Conservation (phyloP, 805 yeast species). For the Jamesozyma piceae region DNA sequence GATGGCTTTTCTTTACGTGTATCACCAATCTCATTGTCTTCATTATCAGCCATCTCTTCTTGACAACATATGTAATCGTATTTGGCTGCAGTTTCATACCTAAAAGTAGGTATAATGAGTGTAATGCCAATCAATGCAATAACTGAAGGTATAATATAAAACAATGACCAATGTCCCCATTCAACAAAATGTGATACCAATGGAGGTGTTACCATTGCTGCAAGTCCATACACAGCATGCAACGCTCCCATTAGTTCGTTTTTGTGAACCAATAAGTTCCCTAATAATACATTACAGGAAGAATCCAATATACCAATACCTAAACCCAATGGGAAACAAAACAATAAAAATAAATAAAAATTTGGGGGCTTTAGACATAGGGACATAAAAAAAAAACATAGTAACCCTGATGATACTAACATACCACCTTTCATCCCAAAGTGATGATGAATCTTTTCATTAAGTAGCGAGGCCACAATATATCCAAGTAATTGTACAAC, state of each 20-base stretch:
- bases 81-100: constrained; percentile 34
- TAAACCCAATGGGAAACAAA: constrained; percentile 28
- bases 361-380: constrained; percentile 19
- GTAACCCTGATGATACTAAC: constrained; percentile 13
- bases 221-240: constrained; percentile 66
- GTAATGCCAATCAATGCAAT: constrained; percentile 29
- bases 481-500: constrained; percentile 27
- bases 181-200: constrained; percentile 39
- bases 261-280: constrained; percentile 34
- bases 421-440: constrained; percentile 28
- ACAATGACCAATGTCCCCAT: constrained; percentile 24
- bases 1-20: constrained; percentile 1
- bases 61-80: constrained; percentile 23
- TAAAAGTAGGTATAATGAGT: constrained; percentile 37
- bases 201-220: constrained; percentile 64
- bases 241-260: constrained; percentile 50
- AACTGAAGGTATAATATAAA: constrained; percentile 29
- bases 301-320: constrained; percentile 30
- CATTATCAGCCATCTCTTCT: constrained; percentile 9
- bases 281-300: constrained; percentile 27
- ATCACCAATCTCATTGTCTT: constrained; percentile 11
- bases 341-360: constrained; percentile 17
- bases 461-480: constrained; percentile 23
- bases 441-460: constrained; percentile 20
- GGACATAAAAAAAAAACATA: constrained; percentile 14